These are phyloP conservation scores for Hysterium pulicare DNA, from an alignment of 2,329 filamentous ascomycete genomes.

Conservation along the genomic window DNA sequence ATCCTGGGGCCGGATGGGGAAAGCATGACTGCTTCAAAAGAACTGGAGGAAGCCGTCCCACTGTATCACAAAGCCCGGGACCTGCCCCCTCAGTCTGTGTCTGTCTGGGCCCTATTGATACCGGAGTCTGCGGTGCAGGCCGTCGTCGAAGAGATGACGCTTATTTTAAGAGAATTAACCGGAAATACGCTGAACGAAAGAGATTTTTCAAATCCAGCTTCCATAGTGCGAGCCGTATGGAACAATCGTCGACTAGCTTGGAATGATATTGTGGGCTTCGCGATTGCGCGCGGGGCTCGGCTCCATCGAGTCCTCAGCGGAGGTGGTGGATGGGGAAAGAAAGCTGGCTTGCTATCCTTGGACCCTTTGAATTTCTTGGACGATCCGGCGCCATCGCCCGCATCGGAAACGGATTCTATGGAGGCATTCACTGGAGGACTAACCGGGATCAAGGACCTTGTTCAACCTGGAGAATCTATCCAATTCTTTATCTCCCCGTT, in stretches of 20 bases:
- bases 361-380: conserved; percentile 52
- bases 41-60: conserved; percentile 65
- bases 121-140: conserved; percentile 36
- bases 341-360: conserved; percentile 73
- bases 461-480: conserved; percentile 61
- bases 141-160: neutral
- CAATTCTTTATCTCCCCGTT: conserved; percentile 30
- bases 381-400: conserved; percentile 1
- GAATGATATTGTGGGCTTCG: conserved; percentile 17
- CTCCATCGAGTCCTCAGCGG: conserved; percentile 64
- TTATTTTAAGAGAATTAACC: neutral
- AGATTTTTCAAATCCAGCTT: conserved; percentile 7
- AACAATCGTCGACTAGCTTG: conserved; percentile 17
- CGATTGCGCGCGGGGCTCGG: conserved; percentile 32
- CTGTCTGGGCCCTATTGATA: conserved; percentile 71
- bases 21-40: conserved; percentile 62
- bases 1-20: conserved; percentile 48
- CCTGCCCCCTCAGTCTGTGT: conserved; percentile 48
- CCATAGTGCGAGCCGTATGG: conserved; percentile 15
- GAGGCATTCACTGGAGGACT: conserved; percentile 24
- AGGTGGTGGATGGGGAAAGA: conserved; percentile 80
- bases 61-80: conserved; percentile 49
- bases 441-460: conserved; percentile 52
- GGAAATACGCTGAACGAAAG: neutral
- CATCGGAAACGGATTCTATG: conserved; percentile 3